phyloP scores from a whole-genome alignment of 805 yeast species.

The Candida taoyuanica region DNA sequence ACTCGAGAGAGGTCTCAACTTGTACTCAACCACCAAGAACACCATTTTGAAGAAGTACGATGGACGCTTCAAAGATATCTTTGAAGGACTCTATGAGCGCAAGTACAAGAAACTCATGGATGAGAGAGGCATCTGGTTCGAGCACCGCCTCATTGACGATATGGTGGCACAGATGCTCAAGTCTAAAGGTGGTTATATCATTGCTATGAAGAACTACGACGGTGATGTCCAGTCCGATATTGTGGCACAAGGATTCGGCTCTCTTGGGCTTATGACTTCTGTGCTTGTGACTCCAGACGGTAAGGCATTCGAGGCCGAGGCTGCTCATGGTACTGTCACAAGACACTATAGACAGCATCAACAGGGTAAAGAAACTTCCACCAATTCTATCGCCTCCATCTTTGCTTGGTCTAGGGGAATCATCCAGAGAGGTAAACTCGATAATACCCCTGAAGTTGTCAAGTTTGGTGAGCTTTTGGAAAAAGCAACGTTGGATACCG shows the following conservation, averaged over 20 bases:
- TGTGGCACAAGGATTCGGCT: conserved; percentile 97
- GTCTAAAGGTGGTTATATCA: conserved; percentile 89
- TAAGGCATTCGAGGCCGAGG: conserved; percentile 91
- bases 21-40: conserved; percentile 89
- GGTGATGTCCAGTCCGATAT: conserved; percentile 97
- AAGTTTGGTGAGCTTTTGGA: conserved; percentile 77
- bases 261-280: conserved; percentile 95
- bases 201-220: conserved; percentile 96
- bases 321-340: conserved; percentile 99
- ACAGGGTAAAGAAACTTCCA: conserved; percentile 94
- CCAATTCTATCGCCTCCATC: conserved; percentile 95
- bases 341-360: conserved; percentile 96
- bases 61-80: conserved; percentile 92
- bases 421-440: conserved; percentile 87
- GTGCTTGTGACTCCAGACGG: conserved; percentile 97
- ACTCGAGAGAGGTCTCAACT: conserved; percentile 66
- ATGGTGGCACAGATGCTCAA: conserved; percentile 99
- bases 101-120: conserved; percentile 72
- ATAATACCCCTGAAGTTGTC: conserved; percentile 78
- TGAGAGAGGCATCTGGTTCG: conserved; percentile 84
- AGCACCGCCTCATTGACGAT: conserved; percentile 94
- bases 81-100: conserved; percentile 71
- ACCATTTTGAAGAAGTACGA: conserved; percentile 92
- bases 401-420: conserved; percentile 97
- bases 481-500: conserved; percentile 82